A percentile compares a stretch with the other conserved stretches of the same genome.
phyloP scores from a whole-genome alignment of 345 rosid species.

The Salix exigua region DNA sequence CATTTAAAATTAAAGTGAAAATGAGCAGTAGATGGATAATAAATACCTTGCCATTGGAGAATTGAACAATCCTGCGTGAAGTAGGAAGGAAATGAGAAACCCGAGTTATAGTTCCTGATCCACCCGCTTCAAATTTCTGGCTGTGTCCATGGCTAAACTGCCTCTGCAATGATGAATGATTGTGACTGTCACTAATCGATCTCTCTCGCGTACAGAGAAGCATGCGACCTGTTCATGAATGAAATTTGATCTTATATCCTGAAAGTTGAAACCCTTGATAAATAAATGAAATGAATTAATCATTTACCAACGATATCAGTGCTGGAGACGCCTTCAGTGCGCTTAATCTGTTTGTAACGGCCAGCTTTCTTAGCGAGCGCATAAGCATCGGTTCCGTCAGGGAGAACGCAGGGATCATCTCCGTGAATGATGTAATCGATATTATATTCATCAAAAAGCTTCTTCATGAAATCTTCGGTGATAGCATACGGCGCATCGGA shows the following conservation, averaged over 20 bases:
- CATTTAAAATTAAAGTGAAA: not conserved
- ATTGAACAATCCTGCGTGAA: conserved; percentile 75
- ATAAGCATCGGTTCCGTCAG: conserved; percentile 75
- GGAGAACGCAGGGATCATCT: conserved; percentile 76
- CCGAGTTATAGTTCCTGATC: conserved; percentile 51
- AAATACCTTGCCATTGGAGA: conserved; percentile 63
- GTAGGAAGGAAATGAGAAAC: conserved; percentile 74
- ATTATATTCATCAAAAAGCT: conserved; percentile 55
- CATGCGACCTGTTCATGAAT: conserved; percentile 52
- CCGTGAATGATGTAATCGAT: conserved; percentile 76
- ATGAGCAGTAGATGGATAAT: not conserved
- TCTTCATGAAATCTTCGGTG: conserved; percentile 69
- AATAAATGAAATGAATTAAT: not conserved
- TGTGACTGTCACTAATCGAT: conserved; percentile 45
- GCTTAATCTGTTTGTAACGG: conserved; percentile 75
- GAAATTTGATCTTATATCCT: not conserved
- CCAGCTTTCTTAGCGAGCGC: conserved; percentile 76
- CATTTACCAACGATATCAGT: conserved; percentile 68
- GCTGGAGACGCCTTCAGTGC: conserved; percentile 81
- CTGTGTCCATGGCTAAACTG: conserved; percentile 64
- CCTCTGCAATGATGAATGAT: conserved; percentile 63
- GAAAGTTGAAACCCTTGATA: not conserved
- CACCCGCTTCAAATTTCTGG: conserved; percentile 57
- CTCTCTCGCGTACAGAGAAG: conserved; percentile 74
- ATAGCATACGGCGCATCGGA: conserved; percentile 72